Conservation (phyloP, 306 rosid genomes). For the Sechiopsis laciniata region DNA sequence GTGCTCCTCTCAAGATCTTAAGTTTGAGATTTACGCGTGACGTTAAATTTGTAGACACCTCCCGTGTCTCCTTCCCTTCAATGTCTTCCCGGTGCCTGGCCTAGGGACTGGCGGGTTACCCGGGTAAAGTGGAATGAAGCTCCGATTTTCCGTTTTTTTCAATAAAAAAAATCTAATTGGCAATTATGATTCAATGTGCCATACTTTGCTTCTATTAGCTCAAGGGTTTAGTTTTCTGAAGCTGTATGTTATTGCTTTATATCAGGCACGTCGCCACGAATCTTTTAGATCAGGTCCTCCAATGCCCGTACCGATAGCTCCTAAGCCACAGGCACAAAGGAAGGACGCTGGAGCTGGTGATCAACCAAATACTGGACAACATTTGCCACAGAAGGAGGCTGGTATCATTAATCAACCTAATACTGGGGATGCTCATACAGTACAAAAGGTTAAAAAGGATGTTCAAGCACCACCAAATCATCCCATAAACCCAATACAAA, state of each 20-base stretch:
- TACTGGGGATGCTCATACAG: constrained; percentile 39
- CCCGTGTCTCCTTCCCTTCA: no score
- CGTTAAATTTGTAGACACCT: no score
- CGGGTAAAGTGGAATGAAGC: no score
- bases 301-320: constrained; percentile 54
- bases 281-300: constrained; percentile 46
- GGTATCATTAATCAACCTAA: constrained; percentile 41
- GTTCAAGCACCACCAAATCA: constrained; percentile 38
- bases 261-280: constrained; percentile 56
- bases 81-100: no score
- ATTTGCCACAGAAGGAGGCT: constrained; percentile 33
- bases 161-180: no score
- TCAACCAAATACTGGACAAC: constrained; percentile 37
- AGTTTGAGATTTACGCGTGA: no score
- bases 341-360: constrained; percentile 50
- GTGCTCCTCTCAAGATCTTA: no score
- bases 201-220: constrained; percentile 11
- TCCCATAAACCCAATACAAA: constrained; percentile 53
- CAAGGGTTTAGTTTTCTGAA: constrained; percentile 19
- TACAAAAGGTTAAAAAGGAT: constrained; percentile 51
- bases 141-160: no score
- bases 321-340: constrained; percentile 63
- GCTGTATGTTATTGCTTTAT: constrained; percentile 20
- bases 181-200: no score
- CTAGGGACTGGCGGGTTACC: no score